phyloP scores from a whole-genome alignment of 208 protist genomes.

The Acanthamoeba triangularis region DNA sequence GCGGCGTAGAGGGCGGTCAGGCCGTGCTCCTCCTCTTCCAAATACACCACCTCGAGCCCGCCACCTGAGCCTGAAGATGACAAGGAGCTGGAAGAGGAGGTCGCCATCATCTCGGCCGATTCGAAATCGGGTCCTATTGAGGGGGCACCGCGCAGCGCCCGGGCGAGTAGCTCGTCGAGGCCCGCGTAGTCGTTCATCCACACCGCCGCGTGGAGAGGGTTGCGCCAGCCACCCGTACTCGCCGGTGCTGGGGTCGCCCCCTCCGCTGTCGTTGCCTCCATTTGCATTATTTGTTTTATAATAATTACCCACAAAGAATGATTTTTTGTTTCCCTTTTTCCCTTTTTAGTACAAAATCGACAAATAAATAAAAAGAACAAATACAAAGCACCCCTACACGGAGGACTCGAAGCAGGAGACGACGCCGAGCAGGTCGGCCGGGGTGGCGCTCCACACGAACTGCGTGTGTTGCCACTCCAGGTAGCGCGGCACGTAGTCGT shows the following conservation, averaged over 20 bases:
- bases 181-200: background rate
- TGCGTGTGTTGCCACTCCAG: slow-evolving; percentile 30
- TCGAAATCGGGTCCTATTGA: background rate
- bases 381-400: no score
- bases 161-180: background rate
- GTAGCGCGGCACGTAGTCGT: slow-evolving; percentile 33
- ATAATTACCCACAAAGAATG: background rate
- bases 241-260: background rate
- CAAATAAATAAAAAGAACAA: background rate
- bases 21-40: slow-evolving; percentile 43
- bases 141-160: background rate
- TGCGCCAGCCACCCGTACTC: background rate
- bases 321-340: background rate
- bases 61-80: background rate
- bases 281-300: background rate
- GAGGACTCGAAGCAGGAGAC: background rate
- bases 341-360: no score
- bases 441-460: slow-evolving; percentile 38
- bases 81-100: no score
- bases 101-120: background rate
- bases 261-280: background rate
- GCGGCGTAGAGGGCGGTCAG: background rate
- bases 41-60: background rate
- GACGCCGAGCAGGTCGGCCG: background rate
- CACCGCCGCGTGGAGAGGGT: background rate